A percentile compares a stretch with the other conserved stretches of the same genome.
Evolutionary conservation across 2,329 filamentous ascomycete species (phyloP).

Genomic region (Cladosporium sp.): DNA sequence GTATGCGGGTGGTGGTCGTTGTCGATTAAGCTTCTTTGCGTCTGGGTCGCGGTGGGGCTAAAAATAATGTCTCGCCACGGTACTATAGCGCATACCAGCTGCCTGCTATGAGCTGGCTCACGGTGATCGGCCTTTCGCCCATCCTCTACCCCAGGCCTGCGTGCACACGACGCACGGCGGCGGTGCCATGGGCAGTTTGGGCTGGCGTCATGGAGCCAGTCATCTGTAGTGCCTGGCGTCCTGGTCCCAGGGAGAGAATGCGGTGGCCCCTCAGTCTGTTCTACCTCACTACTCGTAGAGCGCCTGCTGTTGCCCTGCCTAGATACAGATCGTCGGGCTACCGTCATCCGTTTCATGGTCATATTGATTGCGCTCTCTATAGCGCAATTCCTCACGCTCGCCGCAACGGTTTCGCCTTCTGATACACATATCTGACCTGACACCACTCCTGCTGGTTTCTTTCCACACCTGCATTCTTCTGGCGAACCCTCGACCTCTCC

Average conservation of each 20-base stretch:
- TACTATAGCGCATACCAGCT: slow-evolving; percentile 12
- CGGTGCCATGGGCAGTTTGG: slow-evolving; percentile 26
- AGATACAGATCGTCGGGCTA: slow-evolving; percentile 16
- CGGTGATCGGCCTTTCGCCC: slow-evolving; percentile 8
- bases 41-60: slow-evolving; percentile 9
- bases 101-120: slow-evolving; percentile 9
- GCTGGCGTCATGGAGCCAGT: slow-evolving; percentile 29
- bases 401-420: slow-evolving; percentile 14
- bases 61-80: slow-evolving; percentile 12
- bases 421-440: slow-evolving; percentile 15
- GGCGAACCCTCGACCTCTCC: slow-evolving; percentile 12
- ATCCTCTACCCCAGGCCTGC: slow-evolving; percentile 20
- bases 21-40: slow-evolving; percentile 6
- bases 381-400: slow-evolving; percentile 14
- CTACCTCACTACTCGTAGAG: slow-evolving; percentile 13
- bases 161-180: slow-evolving; percentile 29
- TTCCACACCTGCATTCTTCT: slow-evolving; percentile 14
- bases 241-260: slow-evolving; percentile 9
- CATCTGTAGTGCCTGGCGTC: slow-evolving; percentile 17
- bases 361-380: slow-evolving; percentile 14
- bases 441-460: slow-evolving; percentile 14
- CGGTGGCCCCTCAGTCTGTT: slow-evolving; percentile 17
- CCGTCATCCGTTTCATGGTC: slow-evolving; percentile 18
- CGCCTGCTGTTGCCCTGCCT: slow-evolving; percentile 12
- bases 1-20: slow-evolving; percentile 9